Percentiles rank a stretch among this genome's conserved stretches.
Evolutionary conservation across 225 moss, liverwort and hornwort species (phyloP).

Genomic region (Thuidium tamariscinum): DNA sequence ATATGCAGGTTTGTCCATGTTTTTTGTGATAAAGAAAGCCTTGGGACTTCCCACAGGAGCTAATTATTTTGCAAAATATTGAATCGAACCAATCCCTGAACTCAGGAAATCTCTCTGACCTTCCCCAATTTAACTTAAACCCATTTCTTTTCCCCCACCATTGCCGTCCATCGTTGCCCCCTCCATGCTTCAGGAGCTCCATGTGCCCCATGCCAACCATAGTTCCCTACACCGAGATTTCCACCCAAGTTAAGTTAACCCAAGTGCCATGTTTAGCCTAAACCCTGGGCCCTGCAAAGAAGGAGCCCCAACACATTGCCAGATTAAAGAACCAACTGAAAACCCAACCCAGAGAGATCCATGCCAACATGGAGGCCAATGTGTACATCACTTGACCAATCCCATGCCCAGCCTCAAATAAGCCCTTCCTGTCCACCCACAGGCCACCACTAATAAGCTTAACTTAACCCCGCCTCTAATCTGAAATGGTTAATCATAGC

Average conservation of each 20-base stretch:
- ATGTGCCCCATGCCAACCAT: not conserved
- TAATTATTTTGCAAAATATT: not conserved
- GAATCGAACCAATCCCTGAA: not conserved
- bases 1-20: not conserved
- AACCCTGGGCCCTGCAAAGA: too few relatives aligned
- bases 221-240: not conserved
- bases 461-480: not conserved
- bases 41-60: not conserved
- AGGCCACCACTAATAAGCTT: not conserved
- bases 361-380: not conserved
- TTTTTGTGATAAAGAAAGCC: not conserved
- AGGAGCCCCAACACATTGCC: not conserved
- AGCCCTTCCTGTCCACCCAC: not conserved
- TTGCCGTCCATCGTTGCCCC: not conserved
- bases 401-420: not conserved
- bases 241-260: not conserved
- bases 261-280: not conserved
- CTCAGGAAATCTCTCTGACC: not conserved
- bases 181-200: not conserved
- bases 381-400: not conserved
- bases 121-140: not conserved
- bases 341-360: not conserved
- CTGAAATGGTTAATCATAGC: not conserved
- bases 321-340: not conserved
- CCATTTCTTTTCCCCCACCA: not conserved